Conservation (phyloP, 768 basidiomycete genomes). For the Pilatotrama ljubarskyi region DNA sequence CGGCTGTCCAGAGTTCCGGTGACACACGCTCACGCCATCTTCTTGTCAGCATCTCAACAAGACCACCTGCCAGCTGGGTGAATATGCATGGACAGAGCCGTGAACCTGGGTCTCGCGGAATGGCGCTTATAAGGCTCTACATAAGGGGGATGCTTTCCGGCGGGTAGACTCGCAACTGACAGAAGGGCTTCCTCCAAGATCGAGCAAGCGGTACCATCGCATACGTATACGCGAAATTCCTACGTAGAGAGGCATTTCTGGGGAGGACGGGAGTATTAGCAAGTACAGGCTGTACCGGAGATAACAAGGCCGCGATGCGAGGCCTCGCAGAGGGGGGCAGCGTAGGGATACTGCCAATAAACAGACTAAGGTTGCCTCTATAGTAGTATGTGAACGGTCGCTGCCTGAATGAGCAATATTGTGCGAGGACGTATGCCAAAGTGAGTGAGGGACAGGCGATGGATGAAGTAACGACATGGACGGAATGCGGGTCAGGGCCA, state of each 20-base stretch:
- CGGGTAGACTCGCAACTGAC: too few relatives aligned
- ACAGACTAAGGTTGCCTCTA: conserved; percentile 1
- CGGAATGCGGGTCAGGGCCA: neutral
- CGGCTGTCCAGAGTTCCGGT: neutral
- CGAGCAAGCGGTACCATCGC: too few relatives aligned
- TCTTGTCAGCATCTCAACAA: neutral
- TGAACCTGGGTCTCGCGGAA: too few relatives aligned
- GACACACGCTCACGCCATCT: conserved; percentile 10
- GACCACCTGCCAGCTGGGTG: too few relatives aligned
- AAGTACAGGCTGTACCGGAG: conserved; percentile 1
- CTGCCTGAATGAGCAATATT: neutral
- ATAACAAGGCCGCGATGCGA: neutral
- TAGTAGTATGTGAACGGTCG: neutral
- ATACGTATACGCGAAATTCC: too few relatives aligned
- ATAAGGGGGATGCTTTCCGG: too few relatives aligned
- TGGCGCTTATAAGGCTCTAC: too few relatives aligned
- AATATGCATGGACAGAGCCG: too few relatives aligned
- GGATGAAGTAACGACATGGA: neutral
- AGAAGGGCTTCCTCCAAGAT: too few relatives aligned
- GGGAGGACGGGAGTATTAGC: conserved; percentile 1
- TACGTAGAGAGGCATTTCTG: too few relatives aligned
- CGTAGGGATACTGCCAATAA: neutral
- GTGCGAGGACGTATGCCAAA: conserved; percentile 11
- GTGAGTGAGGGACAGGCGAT: neutral
- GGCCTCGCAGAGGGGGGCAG: neutral